Base-by-base conservation (phyloP, 139 green algal genomes). In the Deuterostichococcus epilithicus region DNA sequence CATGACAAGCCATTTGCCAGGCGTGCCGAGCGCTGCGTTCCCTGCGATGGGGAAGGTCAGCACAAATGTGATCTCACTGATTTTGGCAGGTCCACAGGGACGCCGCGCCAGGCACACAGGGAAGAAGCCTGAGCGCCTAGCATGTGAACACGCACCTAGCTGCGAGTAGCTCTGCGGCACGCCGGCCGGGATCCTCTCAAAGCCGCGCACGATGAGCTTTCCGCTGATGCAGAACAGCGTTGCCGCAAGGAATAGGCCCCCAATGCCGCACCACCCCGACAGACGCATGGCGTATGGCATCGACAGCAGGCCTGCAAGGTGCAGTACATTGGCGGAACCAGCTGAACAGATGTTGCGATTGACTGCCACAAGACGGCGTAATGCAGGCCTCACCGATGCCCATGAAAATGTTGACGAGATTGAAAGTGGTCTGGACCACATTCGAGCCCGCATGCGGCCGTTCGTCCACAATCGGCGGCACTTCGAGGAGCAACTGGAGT, bases 281-380 rank as follows among this genome's bases (percentile, higher is more conserved):
- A 84, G 69, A 1, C 47, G 36, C 25, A 85, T 65, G 20, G 78
- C 87, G 77, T 87, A 91, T 1, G 82, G 84, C 71, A 80, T 75
- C 26, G 42, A 74, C 10, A 88, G 78, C 26, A 88, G 44, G 34
- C 52, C 52, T 63, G 52, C 52, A 28, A 25, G 52, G 3, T 25
- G 5, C 52, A 63, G 52, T 3, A 63, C 52, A n/a, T n/a, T n/a
- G n/a, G n/a, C n/a, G n/a, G n/a, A n/a, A n/a, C n/a, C n/a, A n/a
- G n/a, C n/a, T n/a, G n/a, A n/a, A n/a, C n/a, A n/a, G n/a, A n/a
- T n/a, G n/a, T n/a, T n/a, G n/a, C n/a, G n/a, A n/a, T n/a, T n/a
- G n/a, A n/a, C n/a, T n/a, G n/a, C n/a, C n/a, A n/a, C n/a, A n/a
- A n/a, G n/a, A n/a, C n/a, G n/a, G n/a, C n/a, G 52, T 20, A 23